Evolutionary conservation across 129 eudicot genomes (phyloP).

Genomic region (Apium graveolens): DNA sequence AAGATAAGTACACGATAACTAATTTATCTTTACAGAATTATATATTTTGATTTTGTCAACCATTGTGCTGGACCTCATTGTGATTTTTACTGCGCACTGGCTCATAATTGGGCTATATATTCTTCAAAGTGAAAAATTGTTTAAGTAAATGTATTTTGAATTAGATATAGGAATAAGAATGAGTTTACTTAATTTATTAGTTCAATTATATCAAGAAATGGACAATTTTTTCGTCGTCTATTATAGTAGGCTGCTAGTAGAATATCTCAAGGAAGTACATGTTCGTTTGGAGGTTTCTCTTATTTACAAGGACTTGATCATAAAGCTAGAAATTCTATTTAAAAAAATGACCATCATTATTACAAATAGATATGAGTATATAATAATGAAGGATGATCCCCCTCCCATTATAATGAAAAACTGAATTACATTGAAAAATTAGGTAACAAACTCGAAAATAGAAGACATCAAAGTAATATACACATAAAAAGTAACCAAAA

Average conservation of each 20-base stretch:
- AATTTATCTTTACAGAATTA: neutral
- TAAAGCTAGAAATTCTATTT: neutral
- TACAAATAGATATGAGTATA: neutral
- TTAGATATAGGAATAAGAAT: neutral
- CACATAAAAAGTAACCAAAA: neutral
- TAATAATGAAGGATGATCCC: neutral
- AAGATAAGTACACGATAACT: neutral
- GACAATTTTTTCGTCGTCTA: neutral
- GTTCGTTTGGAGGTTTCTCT: conserved; percentile 2
- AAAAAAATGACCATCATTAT: neutral
- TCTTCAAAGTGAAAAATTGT: neutral
- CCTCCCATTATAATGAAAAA: neutral
- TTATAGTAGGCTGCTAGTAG: neutral
- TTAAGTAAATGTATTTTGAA: neutral
- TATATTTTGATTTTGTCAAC: neutral
- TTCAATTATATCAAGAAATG: neutral
- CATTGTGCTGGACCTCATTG: neutral
- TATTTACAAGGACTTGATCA: neutral
- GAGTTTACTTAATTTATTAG: neutral
- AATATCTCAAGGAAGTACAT: neutral
- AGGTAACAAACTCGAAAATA: neutral
- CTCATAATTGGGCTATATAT: neutral
- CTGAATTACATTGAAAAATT: neutral
- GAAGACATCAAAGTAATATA: neutral
- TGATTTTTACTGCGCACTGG: neutral